Percentiles rank a stretch among this genome's conserved stretches.
These are phyloP conservation scores for Aspergillus sp. DNA, from an alignment of 2,329 filamentous ascomycete species.

Conservation along the genomic window DNA sequence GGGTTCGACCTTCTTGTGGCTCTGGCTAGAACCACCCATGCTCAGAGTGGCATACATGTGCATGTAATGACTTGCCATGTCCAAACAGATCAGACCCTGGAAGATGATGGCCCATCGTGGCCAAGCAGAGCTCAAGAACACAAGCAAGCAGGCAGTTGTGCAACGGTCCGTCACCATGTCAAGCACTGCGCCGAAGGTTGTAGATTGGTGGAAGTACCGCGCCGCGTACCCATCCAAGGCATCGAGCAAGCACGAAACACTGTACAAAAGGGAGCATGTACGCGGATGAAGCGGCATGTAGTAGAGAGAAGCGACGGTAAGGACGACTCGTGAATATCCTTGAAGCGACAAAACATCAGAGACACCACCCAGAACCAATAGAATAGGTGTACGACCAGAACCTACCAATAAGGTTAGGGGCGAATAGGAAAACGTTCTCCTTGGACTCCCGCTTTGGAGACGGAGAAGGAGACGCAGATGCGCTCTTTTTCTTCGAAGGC, in stretches of 20 bases:
- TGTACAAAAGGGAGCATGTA: conserved; percentile 80
- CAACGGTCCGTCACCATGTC: conserved; percentile 99
- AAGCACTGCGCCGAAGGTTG: conserved; percentile 88
- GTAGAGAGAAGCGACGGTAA: conserved; percentile 85
- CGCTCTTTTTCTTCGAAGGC: conserved; percentile 23
- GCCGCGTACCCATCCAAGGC: conserved; percentile 93
- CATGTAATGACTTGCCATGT: conserved; percentile 95
- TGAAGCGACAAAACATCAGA: conserved; percentile 1
- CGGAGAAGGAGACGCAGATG: conserved; percentile 16
- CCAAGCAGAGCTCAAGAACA: conserved; percentile 91
- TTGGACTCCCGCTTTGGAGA: conserved; percentile 27
- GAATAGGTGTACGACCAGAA: not conserved
- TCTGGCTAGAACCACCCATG: conserved; percentile 69
- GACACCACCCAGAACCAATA: not conserved
- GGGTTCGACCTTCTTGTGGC: conserved; percentile 91
- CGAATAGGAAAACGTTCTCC: conserved; percentile 77
- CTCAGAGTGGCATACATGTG: conserved; percentile 96
- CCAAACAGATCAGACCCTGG: conserved; percentile 83
- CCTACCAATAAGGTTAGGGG: conserved; percentile 72
- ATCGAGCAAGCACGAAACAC: conserved; percentile 87
- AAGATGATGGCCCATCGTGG: conserved; percentile 91
- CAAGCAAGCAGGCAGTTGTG: conserved; percentile 87
- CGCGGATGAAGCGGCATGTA: conserved; percentile 99
- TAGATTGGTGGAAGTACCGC: conserved; percentile 77
- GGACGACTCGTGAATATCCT: conserved; percentile 67